Evolutionary conservation across 2,329 filamentous ascomycete species (phyloP), one percentile per base, ranked within the genome.

Genomic region (Xylaria sp.): DNA sequence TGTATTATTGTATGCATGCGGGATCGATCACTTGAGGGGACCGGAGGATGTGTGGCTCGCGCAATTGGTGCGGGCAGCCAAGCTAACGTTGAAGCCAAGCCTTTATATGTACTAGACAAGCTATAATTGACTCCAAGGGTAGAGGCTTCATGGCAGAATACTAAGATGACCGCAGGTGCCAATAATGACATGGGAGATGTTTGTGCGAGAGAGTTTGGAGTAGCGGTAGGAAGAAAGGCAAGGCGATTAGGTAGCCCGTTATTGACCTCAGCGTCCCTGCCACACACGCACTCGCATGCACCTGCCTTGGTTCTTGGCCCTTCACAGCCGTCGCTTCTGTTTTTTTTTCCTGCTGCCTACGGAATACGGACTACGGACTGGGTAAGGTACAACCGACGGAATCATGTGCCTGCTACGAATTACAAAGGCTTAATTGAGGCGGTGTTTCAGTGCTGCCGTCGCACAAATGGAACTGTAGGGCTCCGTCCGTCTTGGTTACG

Each of bases 61-160:
- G 60, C 66, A 64, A 69, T 63, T 65, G 58, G 59, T 67, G 67
- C 65, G 61, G 66, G 64, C 67, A 63, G 53, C 61, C 63, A 66
- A 68, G 66, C 67, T 65, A 63, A 59, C 30, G 39, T 57, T 49
- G 44, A 55, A 59, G 62, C 62, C 59, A 63, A 62, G 62, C 62
- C 54, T 50, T 52, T 59, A 30, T 30, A 30, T 30, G 23, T 30
- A 48, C 57, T 52, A 57, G 54, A 58, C 34, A 57, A 57, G 59
- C 61, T 52, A 61, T 46, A 47, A 49, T 19, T 55, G 59, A 44
- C 58, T 59, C 54, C 54, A 54, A 49, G 30, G 48, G 35, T 52
- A 37, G 37, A 57, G 35, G 44, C 48, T 52, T 44, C 34, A 51
- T 51, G 23, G 49, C 49, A 51, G 11, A 49, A 30, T 42, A 18